Percentiles rank a stretch among this genome's conserved stretches.
These are phyloP conservation scores for Neobulgaria alba DNA, from an alignment of 2,329 filamentous ascomycete genomes.

Conservation along the genomic window DNA sequence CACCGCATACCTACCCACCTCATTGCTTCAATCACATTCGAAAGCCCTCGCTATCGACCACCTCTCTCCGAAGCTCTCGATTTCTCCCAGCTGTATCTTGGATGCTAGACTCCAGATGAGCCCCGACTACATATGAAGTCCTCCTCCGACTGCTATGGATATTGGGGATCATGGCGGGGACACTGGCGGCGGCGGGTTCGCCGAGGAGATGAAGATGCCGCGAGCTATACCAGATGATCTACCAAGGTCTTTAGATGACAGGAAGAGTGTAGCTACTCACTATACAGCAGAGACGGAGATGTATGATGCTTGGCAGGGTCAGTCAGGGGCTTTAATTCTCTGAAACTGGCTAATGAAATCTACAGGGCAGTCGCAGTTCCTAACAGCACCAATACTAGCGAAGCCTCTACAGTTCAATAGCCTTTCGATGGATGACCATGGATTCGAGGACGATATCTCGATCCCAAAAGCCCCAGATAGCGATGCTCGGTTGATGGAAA, in stretches of 20 bases:
- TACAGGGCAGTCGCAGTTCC: conserved; percentile 87
- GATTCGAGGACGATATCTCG: conserved; percentile 54
- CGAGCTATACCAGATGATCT: conserved; percentile 69
- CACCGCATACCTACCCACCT: too few species aligned
- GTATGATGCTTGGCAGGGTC: conserved; percentile 98
- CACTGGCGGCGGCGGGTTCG: conserved; percentile 40
- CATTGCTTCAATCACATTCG: too few species aligned
- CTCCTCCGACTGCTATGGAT: conserved; percentile 43
- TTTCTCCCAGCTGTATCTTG: background rate
- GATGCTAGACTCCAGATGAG: conserved; percentile 18
- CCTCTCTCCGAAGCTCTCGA: too few species aligned
- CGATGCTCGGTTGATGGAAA: conserved; percentile 84
- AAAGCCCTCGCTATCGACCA: too few species aligned
- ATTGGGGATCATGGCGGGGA: conserved; percentile 42
- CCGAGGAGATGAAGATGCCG: conserved; percentile 30
- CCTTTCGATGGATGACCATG: conserved; percentile 70
- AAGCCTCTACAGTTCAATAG: conserved; percentile 77
- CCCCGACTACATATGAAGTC: conserved; percentile 23
- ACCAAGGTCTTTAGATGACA: conserved; percentile 85
- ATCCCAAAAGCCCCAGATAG: conserved; percentile 59
- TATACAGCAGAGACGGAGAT: conserved; percentile 82
- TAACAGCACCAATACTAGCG: conserved; percentile 76
- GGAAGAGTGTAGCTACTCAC: conserved; percentile 53
- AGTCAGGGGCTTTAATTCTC: background rate
- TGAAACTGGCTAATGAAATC: background rate